These are phyloP conservation scores for Penicillium digitatum DNA, from an alignment of 2,329 filamentous ascomycete species.

Conservation along the genomic window DNA sequence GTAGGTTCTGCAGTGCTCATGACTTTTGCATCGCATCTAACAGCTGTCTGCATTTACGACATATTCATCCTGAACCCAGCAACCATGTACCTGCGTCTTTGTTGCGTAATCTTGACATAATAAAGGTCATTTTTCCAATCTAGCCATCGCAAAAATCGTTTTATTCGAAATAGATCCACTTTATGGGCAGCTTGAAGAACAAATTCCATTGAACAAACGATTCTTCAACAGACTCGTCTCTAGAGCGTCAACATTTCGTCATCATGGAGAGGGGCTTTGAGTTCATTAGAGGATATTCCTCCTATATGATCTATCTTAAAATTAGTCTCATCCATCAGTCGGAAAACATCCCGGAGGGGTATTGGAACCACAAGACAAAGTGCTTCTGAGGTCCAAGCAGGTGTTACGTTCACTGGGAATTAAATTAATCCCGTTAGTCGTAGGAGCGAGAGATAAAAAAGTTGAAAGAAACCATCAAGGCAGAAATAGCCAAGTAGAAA, in stretches of 20 bases:
- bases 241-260: neutral
- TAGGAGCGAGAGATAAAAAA: no score
- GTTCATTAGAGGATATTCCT: neutral
- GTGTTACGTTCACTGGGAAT: no score
- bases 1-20: no score
- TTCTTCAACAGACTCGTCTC: no score
- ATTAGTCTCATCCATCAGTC: no score
- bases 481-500: no score
- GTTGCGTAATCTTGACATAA: conserved; percentile 1
- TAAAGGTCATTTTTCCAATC: conserved; percentile 1
- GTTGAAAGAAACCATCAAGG: no score
- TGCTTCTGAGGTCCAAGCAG: no score
- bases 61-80: conserved; percentile 2
- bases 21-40: neutral
- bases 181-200: neutral
- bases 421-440: no score
- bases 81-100: conserved; percentile 1
- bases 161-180: neutral
- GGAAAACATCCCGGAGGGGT: no score
- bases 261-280: neutral
- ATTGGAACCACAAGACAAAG: no score
- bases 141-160: neutral
- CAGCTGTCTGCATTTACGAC: neutral
- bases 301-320: no score
- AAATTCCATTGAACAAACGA: neutral